Percentiles rank a stretch among this genome's conserved stretches.
phyloP scores from a whole-genome alignment of 2,329 filamentous ascomycete species.

The Neoascochyta sp. region DNA sequence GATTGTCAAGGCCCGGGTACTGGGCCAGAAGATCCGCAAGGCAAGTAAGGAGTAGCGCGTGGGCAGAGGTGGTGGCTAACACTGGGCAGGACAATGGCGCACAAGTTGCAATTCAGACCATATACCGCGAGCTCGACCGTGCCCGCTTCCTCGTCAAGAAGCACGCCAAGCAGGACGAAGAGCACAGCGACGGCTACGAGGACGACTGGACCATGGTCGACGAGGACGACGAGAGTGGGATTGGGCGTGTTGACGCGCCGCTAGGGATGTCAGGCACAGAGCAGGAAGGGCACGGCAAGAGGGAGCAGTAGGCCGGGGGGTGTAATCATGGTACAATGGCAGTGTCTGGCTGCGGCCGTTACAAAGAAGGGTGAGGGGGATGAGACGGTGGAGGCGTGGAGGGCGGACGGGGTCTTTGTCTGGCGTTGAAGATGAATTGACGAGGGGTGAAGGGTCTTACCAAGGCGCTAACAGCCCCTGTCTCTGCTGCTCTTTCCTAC shows the following conservation, averaged over 20 bases:
- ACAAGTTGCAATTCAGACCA: slow-evolving; percentile 81
- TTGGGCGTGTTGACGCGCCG: slow-evolving; percentile 19
- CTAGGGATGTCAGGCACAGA: no score
- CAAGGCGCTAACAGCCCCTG: slow-evolving; percentile 5
- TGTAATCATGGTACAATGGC: no score
- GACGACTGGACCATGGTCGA: slow-evolving; percentile 93
- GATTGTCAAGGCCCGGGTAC: slow-evolving; percentile 75
- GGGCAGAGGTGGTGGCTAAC: no score
- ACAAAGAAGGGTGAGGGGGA: no score
- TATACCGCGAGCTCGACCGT: slow-evolving; percentile 94
- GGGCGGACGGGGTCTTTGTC: slow-evolving; percentile 7
- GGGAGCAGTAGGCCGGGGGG: no score
- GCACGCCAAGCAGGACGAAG: slow-evolving; percentile 34
- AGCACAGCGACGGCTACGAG: slow-evolving; percentile 59
- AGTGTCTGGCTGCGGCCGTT: no score
- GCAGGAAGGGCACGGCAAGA: no score
- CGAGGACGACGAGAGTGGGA: slow-evolving; percentile 44
- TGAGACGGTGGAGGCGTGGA: no score
- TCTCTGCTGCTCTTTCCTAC: slow-evolving; percentile 2
- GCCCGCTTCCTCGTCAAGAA: slow-evolving; percentile 78
- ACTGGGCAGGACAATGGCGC: slow-evolving; percentile 74
- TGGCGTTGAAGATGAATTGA: slow-evolving; percentile 4
- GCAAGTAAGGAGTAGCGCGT: slow-evolving; percentile 59
- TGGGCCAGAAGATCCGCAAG: slow-evolving; percentile 84
- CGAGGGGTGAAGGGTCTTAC: slow-evolving; percentile 2